Evolutionary conservation across 805 yeast genomes (phyloP).

Genomic region (Lachancea sp.): DNA sequence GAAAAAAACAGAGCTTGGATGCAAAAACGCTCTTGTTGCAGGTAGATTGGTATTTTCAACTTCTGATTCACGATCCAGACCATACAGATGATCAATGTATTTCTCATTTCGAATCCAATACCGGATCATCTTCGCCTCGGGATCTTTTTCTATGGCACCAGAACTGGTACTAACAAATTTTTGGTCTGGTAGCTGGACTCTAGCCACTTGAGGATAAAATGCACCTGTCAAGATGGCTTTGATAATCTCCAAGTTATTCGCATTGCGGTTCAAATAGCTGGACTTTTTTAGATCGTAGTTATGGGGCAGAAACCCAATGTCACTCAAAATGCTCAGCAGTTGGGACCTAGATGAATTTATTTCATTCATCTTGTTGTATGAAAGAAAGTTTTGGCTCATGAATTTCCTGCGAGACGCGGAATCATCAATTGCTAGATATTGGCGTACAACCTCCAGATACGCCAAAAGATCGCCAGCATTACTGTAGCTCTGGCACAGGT

Average conservation of each 20-base stretch:
- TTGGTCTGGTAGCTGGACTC: constrained; percentile 77
- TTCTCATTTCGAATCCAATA: constrained; percentile 67
- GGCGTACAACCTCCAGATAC: constrained; percentile 50
- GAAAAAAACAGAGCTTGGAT: constrained; percentile 79
- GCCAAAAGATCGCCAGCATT: constrained; percentile 70
- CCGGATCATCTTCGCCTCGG: constrained; percentile 67
- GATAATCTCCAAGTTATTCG: constrained; percentile 44
- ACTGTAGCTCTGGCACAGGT: constrained; percentile 28
- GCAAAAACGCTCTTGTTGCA: constrained; percentile 69
- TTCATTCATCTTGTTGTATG: constrained; percentile 60
- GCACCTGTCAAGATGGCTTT: constrained; percentile 73
- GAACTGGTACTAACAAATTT: constrained; percentile 60
- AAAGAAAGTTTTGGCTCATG: constrained; percentile 54
- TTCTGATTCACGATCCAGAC: constrained; percentile 11
- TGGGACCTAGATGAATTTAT: constrained; percentile 67
- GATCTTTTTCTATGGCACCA: constrained; percentile 83
- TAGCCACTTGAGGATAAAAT: constrained; percentile 74
- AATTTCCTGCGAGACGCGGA: constrained; percentile 32
- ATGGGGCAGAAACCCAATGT: constrained; percentile 68
- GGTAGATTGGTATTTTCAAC: constrained; percentile 37
- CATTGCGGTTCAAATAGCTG: constrained; percentile 44
- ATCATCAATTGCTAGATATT: constrained; percentile 37
- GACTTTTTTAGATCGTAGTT: constrained; percentile 34
- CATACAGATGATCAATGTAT: constrained; percentile 33
- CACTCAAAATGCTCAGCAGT: constrained; percentile 62